These are phyloP conservation scores for Arachnopeziza araneosa DNA, from an alignment of 2,329 filamentous ascomycete species.

Conservation along the genomic window DNA sequence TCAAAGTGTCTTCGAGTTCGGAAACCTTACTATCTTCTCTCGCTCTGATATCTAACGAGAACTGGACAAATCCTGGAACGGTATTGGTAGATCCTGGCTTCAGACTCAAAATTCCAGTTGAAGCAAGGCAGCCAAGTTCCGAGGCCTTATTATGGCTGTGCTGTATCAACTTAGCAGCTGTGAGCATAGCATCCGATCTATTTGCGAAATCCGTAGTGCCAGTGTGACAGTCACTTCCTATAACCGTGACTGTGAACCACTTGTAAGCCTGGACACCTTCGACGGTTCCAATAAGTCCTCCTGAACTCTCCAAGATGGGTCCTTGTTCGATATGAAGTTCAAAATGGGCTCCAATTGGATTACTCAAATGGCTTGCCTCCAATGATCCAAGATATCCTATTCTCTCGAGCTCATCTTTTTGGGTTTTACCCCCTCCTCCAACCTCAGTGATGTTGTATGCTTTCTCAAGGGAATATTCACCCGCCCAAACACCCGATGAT, in stretches of 20 bases:
- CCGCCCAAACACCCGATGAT: conserved; percentile 72
- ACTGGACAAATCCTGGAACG: conserved; percentile 61
- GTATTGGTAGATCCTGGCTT: conserved; percentile 69
- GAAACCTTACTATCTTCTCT: conserved; percentile 50
- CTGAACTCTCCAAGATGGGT: conserved; percentile 61
- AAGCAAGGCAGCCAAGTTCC: conserved; percentile 53
- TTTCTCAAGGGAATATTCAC: conserved; percentile 53
- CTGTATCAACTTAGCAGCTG: conserved; percentile 62
- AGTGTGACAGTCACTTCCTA: conserved; percentile 65
- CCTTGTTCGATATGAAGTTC: conserved; percentile 85
- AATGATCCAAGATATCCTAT: conserved; percentile 63
- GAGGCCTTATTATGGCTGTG: conserved; percentile 59
- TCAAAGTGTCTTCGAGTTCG: conserved; percentile 51
- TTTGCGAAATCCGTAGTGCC: conserved; percentile 66
- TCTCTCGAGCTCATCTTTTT: conserved; percentile 63
- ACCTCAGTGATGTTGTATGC: conserved; percentile 61
- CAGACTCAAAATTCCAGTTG: conserved; percentile 61
- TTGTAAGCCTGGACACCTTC: conserved; percentile 69
- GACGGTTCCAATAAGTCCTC: conserved; percentile 63
- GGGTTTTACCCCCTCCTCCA: conserved; percentile 51
- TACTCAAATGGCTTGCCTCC: conserved; percentile 50
- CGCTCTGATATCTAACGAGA: conserved; percentile 63
- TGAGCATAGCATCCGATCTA: conserved; percentile 63
- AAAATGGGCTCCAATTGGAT: conserved; percentile 71
- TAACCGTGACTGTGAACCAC: conserved; percentile 64